These are phyloP conservation scores for Pharus latifolius DNA, from an alignment of 176 grass and related monocot species.

Conservation along the genomic window DNA sequence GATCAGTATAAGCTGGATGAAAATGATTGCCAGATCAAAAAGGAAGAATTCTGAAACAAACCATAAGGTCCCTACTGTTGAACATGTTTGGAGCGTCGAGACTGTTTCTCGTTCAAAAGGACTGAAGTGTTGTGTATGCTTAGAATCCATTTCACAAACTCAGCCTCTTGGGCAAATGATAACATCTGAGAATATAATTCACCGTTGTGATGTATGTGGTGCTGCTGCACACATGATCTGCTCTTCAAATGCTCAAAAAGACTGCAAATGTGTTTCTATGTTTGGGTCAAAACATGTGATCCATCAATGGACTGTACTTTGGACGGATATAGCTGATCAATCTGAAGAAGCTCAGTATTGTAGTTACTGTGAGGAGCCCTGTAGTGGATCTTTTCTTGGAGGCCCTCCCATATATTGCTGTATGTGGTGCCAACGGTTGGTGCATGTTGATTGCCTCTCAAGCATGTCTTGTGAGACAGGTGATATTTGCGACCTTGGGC, in stretches of 20 bases:
- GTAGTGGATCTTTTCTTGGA: conserved; percentile 53
- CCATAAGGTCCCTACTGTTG: conserved; percentile 29
- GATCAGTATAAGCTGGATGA: conserved; percentile 68
- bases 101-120: conserved; percentile 38
- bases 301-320: conserved; percentile 69
- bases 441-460: conserved; percentile 68
- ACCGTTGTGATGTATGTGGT: conserved; percentile 60
- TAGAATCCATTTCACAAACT: conserved; percentile 45
- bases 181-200: conserved; percentile 31
- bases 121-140: conserved; percentile 61
- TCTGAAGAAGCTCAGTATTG: conserved; percentile 56
- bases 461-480: conserved; percentile 41
- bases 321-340: conserved; percentile 53
- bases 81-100: conserved; percentile 57
- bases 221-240: conserved; percentile 62
- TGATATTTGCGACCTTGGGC: conserved; percentile 64
- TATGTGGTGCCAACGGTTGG: conserved; percentile 80
- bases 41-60: conserved; percentile 43
- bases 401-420: conserved; percentile 58
- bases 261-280: conserved; percentile 79
- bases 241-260: conserved; percentile 56
- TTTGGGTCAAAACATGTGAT: conserved; percentile 41
- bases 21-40: conserved; percentile 56
- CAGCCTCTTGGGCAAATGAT: conserved; percentile 20
- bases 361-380: conserved; percentile 62